Evolutionary conservation across 345 rosid species (phyloP), one percentile per base, ranked within the genome.

Genomic region (Erucastrum elatum): DNA sequence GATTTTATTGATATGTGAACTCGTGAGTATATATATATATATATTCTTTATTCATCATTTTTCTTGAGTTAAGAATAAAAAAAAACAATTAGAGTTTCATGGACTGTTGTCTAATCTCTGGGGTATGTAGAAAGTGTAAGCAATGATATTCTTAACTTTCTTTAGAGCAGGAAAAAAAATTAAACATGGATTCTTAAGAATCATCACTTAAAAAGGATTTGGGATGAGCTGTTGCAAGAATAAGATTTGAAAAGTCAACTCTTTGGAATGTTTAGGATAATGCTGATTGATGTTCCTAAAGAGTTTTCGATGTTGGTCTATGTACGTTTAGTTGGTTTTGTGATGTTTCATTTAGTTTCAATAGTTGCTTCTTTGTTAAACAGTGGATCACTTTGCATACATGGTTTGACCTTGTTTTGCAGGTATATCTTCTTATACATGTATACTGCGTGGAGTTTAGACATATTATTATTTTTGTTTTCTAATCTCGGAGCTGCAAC

Each of bases 321-420:
- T 53, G 62, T 29, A 58, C n/a, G 39, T 77, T 17, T 70, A 21
- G 9, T 27, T 46, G n/a, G 0, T 53, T 61, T 3, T 66, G 41
- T 10, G 29, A 15, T 53, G 61, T 68, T 66, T 37, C 5, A 3
- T 66, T 58, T 9, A 13, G 55, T 64, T 33, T 11, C 12, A 25
- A 11, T 25, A 8, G 4, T 13, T 67, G 58, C 27, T 49, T 21
- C 26, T 3, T 31, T 1, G 34, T 58, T 60, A 1, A 44, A 16
- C 35, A 46, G 15, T 76, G 74, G 59, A 35, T 71, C 67, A 44
- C 64, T 62, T 31, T 31, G 68, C 60, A 41, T 56, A 27, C 16
- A 4, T 76, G 51, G 33, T 10, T 63, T 70, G 25, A 41, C 61
- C 77, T 34, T 79, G 59, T 74, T 66, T 72, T 79, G 61, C 69